These are phyloP conservation scores for Nicotiana noctiflora DNA, from an alignment of 257 asterid genomes.

Conservation along the genomic window DNA sequence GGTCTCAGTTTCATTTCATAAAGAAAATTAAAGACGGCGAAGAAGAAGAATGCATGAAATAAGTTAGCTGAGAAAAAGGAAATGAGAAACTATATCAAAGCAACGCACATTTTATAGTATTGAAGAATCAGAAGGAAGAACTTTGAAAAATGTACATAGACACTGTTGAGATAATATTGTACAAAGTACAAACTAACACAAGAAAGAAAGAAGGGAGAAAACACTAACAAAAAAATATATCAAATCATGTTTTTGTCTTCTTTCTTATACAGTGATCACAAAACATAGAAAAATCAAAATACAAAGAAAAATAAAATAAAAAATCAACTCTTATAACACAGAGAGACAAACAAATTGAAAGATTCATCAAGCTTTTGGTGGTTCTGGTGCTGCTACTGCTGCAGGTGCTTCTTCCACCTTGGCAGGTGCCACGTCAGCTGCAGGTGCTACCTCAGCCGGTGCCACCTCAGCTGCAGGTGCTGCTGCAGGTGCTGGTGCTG, in stretches of 20 bases:
- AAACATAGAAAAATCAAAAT: neutral
- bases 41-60: neutral
- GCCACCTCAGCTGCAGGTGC: conserved; percentile 20
- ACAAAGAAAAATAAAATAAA: neutral
- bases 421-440: conserved; percentile 15
- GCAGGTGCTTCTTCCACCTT: conserved; percentile 35
- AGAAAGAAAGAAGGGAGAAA: neutral
- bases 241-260: conserved; percentile 14
- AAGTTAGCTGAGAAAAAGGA: neutral
- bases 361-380: conserved; percentile 36
- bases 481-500: conserved; percentile 13
- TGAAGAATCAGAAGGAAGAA: neutral
- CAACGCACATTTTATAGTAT: neutral
- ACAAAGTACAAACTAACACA: neutral
- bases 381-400: conserved; percentile 28
- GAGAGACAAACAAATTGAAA: neutral
- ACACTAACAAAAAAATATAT: conserved; percentile 26
- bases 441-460: conserved; percentile 16
- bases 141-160: neutral
- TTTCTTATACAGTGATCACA: conserved; percentile 10
- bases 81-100: neutral
- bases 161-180: neutral
- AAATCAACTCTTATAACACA: conserved; percentile 11
- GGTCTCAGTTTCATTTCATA: neutral
- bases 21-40: neutral